Conservation (phyloP, 1,139 yeast species). For the Yamadazyma mexicana region DNA sequence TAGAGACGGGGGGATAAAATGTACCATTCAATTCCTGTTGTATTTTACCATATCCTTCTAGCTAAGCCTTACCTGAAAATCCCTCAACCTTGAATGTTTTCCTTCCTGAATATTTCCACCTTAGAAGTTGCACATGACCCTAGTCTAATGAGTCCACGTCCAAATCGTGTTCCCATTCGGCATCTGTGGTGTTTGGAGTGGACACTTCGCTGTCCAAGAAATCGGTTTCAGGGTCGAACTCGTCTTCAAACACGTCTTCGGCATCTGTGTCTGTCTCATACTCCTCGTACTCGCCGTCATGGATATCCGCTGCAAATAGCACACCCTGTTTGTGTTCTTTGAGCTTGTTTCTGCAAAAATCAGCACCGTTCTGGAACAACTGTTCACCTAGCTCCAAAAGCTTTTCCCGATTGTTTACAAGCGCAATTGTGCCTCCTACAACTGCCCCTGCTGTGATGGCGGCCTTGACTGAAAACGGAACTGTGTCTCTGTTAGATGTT, state of each 20-base stretch:
- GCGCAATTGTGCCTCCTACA: constrained; percentile 40
- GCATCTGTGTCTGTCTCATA: constrained; percentile 8
- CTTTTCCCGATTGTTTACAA: constrained; percentile 32
- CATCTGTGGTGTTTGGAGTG: constrained; percentile 28
- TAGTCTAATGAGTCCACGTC: constrained; percentile 13
- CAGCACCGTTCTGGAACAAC: constrained; percentile 36
- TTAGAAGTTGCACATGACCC: not conserved
- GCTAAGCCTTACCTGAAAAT: too few relatives aligned
- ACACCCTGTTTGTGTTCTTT: constrained; percentile 22
- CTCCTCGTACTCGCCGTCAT: constrained; percentile 23
- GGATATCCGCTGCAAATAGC: constrained; percentile 29
- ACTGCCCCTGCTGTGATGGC: constrained; percentile 42
- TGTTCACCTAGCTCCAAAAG: constrained; percentile 34
- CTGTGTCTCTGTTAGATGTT: constrained; percentile 17
- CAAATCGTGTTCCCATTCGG: constrained; percentile 14
- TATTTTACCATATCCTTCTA: too few relatives aligned
- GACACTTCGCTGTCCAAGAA: constrained; percentile 20
- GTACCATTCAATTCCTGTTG: too few relatives aligned
- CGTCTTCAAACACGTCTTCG: constrained; percentile 3
- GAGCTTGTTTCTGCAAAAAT: constrained; percentile 29
- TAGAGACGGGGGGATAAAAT: too few relatives aligned
- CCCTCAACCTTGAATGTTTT: too few relatives aligned
- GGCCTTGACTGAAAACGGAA: constrained; percentile 40
- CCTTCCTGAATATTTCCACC: too few relatives aligned
- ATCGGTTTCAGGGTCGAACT: constrained; percentile 13